Evolutionary conservation across 2,329 filamentous ascomycete genomes (phyloP).

Genomic region (Talaromyces rugulosus): DNA sequence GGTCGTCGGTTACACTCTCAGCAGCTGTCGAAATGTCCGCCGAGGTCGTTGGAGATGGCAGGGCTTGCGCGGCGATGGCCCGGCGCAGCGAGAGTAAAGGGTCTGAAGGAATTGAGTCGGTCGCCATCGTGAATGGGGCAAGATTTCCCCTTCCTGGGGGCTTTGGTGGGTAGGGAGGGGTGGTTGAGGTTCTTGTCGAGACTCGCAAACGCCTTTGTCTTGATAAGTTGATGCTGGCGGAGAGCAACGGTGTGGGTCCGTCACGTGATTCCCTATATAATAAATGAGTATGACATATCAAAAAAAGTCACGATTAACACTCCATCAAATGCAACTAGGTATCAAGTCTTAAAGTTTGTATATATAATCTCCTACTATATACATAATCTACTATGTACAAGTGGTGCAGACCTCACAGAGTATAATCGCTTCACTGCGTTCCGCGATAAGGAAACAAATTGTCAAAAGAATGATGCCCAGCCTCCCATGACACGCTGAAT

Average conservation of each 20-base stretch:
- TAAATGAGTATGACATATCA: no score
- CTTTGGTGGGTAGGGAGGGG: neutral
- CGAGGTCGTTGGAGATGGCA: slow-evolving; percentile 70
- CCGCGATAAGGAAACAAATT: neutral
- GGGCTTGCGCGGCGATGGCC: slow-evolving; percentile 67
- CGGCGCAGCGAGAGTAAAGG: slow-evolving; percentile 79
- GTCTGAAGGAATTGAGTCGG: slow-evolving; percentile 57
- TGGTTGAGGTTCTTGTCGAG: neutral
- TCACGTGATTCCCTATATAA: slow-evolving; percentile 6
- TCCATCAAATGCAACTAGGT: neutral
- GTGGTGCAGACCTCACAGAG: neutral
- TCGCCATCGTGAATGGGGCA: slow-evolving; percentile 41
- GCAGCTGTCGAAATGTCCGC: slow-evolving; percentile 52
- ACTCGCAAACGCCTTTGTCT: neutral
- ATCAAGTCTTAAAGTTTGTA: neutral
- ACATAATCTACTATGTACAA: neutral
- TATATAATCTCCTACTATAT: neutral
- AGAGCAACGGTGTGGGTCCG: neutral
- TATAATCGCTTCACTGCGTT: neutral
- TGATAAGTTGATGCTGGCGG: neutral
- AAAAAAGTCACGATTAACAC: neutral
- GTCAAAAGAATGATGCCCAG: slow-evolving; percentile 4
- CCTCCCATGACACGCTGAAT: slow-evolving; percentile 11
- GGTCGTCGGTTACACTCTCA: slow-evolving; percentile 56
- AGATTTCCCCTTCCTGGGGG: neutral